Evolutionary conservation across 139 green algal species (phyloP).

Genomic region (Coccomyxa sp.): DNA sequence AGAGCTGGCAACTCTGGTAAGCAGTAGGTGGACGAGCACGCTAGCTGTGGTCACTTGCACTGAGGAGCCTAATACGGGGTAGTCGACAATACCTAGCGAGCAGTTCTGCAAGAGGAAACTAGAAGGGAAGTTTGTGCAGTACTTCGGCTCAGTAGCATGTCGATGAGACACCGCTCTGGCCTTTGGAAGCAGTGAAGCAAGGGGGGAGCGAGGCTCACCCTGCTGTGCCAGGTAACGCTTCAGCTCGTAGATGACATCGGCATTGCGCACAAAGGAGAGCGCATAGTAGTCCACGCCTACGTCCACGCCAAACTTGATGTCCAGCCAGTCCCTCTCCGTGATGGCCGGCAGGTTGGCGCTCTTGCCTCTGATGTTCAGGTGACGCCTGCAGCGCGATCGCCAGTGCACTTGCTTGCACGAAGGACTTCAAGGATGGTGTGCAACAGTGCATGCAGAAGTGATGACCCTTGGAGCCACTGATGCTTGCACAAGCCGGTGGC

Average conservation of each 20-base stretch:
- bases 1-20: neutral
- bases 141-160: no score
- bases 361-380: slow-evolving; percentile 84
- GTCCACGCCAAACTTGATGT: slow-evolving; percentile 66
- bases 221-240: slow-evolving; percentile 58
- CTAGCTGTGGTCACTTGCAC: no score
- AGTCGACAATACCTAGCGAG: no score
- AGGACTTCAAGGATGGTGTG: neutral
- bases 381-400: slow-evolving; percentile 32
- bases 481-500: no score
- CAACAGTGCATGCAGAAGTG: neutral
- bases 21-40: no score
- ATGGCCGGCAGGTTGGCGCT: slow-evolving; percentile 74
- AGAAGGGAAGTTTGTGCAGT: no score
- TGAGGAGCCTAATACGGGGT: no score
- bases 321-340: slow-evolving; percentile 77
- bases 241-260: slow-evolving; percentile 66
- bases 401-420: neutral
- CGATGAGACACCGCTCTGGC: no score
- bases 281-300: slow-evolving; percentile 76
- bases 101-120: no score
- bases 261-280: slow-evolving; percentile 70
- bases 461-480: no score
- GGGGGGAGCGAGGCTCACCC: slow-evolving; percentile 8
- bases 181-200: no score